Evolutionary conservation across 1,284 basidiomycete species (phyloP).

Genomic region (Leccinum griseonigrum): DNA sequence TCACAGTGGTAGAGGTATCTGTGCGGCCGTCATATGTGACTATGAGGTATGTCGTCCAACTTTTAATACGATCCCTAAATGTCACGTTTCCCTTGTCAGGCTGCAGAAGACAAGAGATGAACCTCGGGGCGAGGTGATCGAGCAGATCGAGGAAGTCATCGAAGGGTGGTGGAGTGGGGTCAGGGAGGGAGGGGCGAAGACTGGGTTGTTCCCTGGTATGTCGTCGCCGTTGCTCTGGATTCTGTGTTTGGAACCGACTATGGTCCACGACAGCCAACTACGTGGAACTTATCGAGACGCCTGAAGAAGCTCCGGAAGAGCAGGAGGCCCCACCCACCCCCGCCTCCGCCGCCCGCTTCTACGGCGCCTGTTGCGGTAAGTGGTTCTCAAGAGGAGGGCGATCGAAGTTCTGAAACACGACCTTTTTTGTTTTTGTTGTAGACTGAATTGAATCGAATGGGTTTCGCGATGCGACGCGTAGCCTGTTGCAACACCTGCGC

Average conservation of each 20-base stretch:
- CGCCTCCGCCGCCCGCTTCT: slow-evolving; percentile 49
- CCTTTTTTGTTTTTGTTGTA: not conserved
- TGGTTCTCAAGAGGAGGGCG: too few relatives aligned
- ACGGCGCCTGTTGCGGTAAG: slow-evolving; percentile 39
- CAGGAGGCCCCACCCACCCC: slow-evolving; percentile 34
- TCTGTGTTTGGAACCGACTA: not conserved
- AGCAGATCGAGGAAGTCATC: slow-evolving; percentile 79
- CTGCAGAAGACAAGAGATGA: slow-evolving; percentile 85
- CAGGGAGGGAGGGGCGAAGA: slow-evolving; percentile 57
- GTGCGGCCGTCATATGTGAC: slow-evolving; percentile 70
- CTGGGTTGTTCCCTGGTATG: slow-evolving; percentile 75
- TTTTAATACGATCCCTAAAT: slow-evolving; percentile 21
- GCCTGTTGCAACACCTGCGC: slow-evolving; percentile 41
- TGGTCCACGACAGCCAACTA: slow-evolving; percentile 67
- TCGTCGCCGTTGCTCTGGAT: slow-evolving; percentile 1
- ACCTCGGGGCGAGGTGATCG: slow-evolving; percentile 75
- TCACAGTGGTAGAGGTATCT: slow-evolving; percentile 47
- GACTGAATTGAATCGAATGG: slow-evolving; percentile 3
- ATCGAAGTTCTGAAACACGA: too few relatives aligned
- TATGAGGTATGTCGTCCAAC: slow-evolving; percentile 56
- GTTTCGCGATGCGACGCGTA: slow-evolving; percentile 29
- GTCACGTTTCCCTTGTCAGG: slow-evolving; percentile 35
- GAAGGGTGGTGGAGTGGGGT: slow-evolving; percentile 86
- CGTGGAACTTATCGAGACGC: slow-evolving; percentile 64
- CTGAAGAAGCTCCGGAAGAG: slow-evolving; percentile 38